Conservation (phyloP, 2,329 filamentous ascomycete species). For the Hymenoscyphus fraxineus region DNA sequence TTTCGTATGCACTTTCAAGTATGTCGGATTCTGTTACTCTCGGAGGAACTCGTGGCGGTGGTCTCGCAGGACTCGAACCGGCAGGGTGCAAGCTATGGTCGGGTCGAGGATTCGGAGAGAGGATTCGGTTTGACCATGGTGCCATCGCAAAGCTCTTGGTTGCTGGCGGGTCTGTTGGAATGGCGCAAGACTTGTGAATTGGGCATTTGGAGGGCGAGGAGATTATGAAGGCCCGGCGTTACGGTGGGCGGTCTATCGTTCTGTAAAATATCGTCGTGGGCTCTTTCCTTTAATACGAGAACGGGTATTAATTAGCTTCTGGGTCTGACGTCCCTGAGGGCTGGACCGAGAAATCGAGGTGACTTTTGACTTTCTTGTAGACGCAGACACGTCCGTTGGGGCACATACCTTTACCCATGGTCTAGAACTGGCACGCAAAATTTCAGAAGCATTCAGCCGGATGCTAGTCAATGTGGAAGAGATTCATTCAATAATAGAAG, state of each 20-base stretch:
- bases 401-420: slow-evolving; percentile 12
- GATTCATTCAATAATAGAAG: neutral
- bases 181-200: slow-evolving; percentile 18
- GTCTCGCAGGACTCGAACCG: slow-evolving; percentile 18
- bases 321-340: neutral
- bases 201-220: slow-evolving; percentile 22
- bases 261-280: slow-evolving; percentile 6
- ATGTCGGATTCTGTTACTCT: slow-evolving; percentile 33
- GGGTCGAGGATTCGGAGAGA: slow-evolving; percentile 28
- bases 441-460: neutral
- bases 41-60: slow-evolving; percentile 14
- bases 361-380: neutral
- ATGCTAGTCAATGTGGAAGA: neutral
- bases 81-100: slow-evolving; percentile 11
- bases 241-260: slow-evolving; percentile 6
- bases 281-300: slow-evolving; percentile 10
- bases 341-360: neutral
- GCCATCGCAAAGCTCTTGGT: slow-evolving; percentile 30
- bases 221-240: neutral
- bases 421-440: neutral
- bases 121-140: slow-evolving; percentile 33
- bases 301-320: slow-evolving; percentile 6
- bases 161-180: slow-evolving; percentile 14
- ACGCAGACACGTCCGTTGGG: neutral
- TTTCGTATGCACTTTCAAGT: slow-evolving; percentile 32